These are phyloP conservation scores for Medicago ruthenica DNA, from an alignment of 306 rosid genomes.

Conservation along the genomic window DNA sequence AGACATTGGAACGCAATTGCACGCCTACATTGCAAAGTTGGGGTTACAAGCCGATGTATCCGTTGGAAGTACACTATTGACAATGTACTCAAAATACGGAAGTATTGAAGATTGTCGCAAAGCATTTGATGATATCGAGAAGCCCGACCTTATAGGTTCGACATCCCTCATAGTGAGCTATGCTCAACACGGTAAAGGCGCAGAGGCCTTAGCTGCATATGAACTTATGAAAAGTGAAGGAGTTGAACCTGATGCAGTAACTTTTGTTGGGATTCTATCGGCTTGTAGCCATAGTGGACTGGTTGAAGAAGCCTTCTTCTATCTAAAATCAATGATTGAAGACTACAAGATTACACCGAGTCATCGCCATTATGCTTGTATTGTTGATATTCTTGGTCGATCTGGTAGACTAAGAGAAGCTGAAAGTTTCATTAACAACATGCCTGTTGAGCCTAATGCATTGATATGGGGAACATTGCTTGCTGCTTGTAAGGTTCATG, in stretches of 20 bases:
- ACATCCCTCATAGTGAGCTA: slow-evolving; percentile 75
- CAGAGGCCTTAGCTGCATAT: slow-evolving; percentile 67
- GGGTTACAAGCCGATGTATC: slow-evolving; percentile 57
- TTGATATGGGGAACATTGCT: slow-evolving; percentile 81
- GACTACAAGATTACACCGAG: slow-evolving; percentile 64
- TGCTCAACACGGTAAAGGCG: slow-evolving; percentile 80
- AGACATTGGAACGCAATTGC: slow-evolving; percentile 61
- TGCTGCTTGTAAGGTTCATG: slow-evolving; percentile 77
- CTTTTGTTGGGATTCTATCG: slow-evolving; percentile 73
- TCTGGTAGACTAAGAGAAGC: slow-evolving; percentile 75
- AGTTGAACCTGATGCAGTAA: slow-evolving; percentile 73
- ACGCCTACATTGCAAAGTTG: slow-evolving; percentile 58
- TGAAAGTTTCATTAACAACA: slow-evolving; percentile 57
- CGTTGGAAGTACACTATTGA: slow-evolving; percentile 74
- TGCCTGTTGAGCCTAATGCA: slow-evolving; percentile 66
- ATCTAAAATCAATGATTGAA: slow-evolving; percentile 65
- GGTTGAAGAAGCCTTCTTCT: slow-evolving; percentile 75
- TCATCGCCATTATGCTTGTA: slow-evolving; percentile 73
- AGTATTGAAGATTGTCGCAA: slow-evolving; percentile 69
- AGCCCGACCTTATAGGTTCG: slow-evolving; percentile 76
- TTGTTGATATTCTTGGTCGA: slow-evolving; percentile 80
- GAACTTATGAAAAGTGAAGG: slow-evolving; percentile 73
- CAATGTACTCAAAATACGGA: slow-evolving; percentile 81
- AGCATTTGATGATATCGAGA: slow-evolving; percentile 68
- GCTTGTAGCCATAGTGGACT: slow-evolving; percentile 80